Evolutionary conservation across 306 rosid species (phyloP).

Genomic region (Sicyos baderoa): DNA sequence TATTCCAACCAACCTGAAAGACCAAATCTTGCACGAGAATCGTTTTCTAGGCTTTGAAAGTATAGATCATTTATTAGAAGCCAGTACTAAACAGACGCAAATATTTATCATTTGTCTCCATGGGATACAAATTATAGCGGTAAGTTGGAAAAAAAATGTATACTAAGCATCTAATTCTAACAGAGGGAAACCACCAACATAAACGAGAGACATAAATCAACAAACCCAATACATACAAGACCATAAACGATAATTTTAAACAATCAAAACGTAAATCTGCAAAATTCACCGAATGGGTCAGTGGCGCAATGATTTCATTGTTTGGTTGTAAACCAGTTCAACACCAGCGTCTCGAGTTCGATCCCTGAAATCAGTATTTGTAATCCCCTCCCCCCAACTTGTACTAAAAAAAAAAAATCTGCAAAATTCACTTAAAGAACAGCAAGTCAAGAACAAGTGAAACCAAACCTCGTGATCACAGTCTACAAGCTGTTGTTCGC

Average conservation of each 20-base stretch:
- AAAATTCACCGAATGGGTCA: too few relatives aligned
- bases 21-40: background rate
- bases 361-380: too few relatives aligned
- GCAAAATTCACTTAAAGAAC: background rate
- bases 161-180: background rate
- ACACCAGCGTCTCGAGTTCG: too few relatives aligned
- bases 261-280: background rate
- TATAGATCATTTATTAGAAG: background rate
- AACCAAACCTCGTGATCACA: constrained; percentile 84
- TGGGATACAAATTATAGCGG: background rate
- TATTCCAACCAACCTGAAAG: background rate
- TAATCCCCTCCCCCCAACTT: too few relatives aligned
- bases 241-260: background rate
- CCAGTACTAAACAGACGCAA: background rate
- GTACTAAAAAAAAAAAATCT: too few relatives aligned
- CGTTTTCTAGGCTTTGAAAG: background rate
- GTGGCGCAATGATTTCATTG: too few relatives aligned
- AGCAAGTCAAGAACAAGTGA: background rate
- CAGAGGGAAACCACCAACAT: background rate
- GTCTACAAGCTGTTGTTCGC: constrained; percentile 97
- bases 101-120: background rate
- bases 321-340: too few relatives aligned
- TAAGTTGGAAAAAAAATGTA: background rate
- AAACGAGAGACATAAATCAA: background rate
- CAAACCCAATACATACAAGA: background rate